A percentile compares a stretch with the other conserved stretches of the same genome.
These are phyloP conservation scores for Thinopyrum obtusiflorum DNA, from an alignment of 202 grass and related monocot genomes.

Conservation along the genomic window DNA sequence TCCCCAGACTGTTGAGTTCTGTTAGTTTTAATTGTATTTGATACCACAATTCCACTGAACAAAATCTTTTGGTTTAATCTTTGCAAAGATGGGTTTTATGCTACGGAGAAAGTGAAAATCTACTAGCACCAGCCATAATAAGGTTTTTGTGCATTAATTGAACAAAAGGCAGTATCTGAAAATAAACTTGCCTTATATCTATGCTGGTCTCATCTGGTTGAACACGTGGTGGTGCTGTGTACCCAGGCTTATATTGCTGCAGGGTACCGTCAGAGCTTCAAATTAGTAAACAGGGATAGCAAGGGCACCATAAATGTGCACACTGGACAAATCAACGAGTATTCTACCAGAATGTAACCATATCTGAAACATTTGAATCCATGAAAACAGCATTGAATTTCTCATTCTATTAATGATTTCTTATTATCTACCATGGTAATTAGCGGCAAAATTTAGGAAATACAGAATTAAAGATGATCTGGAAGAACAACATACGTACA, in stretches of 20 bases:
- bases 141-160: not conserved
- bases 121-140: too few relatives aligned
- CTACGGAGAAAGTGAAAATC: too few relatives aligned
- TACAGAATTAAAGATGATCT: not conserved
- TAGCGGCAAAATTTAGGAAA: not conserved
- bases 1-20: too few relatives aligned
- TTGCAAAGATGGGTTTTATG: too few relatives aligned
- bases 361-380: not conserved
- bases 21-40: too few relatives aligned
- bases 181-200: slow-evolving; percentile 70
- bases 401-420: not conserved
- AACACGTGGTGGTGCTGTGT: slow-evolving; percentile 62
- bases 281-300: slow-evolving; percentile 29
- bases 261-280: slow-evolving; percentile 28
- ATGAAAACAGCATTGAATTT: not conserved
- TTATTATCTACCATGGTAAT: not conserved
- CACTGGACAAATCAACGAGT: not conserved
- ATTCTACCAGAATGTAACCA: not conserved
- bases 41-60: too few relatives aligned
- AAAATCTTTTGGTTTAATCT: too few relatives aligned
- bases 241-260: slow-evolving; percentile 90
- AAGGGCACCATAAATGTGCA: not conserved
- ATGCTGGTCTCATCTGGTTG: slow-evolving; percentile 81
- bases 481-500: not conserved
- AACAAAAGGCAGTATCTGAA: not conserved